These are phyloP conservation scores for Tylopilus felleus DNA, from an alignment of 768 basidiomycete genomes.

Conservation along the genomic window DNA sequence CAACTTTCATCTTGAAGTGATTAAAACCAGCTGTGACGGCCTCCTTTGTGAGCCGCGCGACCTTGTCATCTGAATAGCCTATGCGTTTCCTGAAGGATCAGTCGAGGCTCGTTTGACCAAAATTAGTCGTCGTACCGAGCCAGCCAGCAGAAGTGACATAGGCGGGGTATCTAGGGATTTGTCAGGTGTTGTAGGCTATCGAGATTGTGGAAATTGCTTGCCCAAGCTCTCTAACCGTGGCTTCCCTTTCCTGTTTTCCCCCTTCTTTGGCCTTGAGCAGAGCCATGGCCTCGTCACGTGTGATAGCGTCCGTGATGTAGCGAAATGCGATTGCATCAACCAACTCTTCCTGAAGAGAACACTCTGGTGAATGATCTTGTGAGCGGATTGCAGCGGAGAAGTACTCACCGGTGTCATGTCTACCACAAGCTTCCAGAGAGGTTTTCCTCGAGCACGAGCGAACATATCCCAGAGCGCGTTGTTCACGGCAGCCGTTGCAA, in stretches of 20 bases:
- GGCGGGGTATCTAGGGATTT: slow-evolving; percentile 69
- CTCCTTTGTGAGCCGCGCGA: slow-evolving; percentile 80
- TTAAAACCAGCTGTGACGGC: slow-evolving; percentile 88
- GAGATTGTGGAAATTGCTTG: slow-evolving; percentile 24
- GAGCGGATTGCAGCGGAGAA: neutral
- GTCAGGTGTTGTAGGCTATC: neutral
- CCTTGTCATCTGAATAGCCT: slow-evolving; percentile 93
- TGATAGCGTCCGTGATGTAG: slow-evolving; percentile 93
- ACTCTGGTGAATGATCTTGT: neutral
- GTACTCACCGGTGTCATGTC: slow-evolving; percentile 77
- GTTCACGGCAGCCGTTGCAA: slow-evolving; percentile 83
- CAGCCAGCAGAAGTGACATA: slow-evolving; percentile 93
- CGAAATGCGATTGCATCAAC: slow-evolving; percentile 76
- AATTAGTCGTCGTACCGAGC: slow-evolving; percentile 51
- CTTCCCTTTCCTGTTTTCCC: slow-evolving; percentile 76
- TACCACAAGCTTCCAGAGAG: slow-evolving; percentile 89
- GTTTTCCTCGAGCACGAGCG: slow-evolving; percentile 74
- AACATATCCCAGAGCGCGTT: slow-evolving; percentile 97
- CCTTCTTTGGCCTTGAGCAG: slow-evolving; percentile 77
- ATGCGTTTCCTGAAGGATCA: slow-evolving; percentile 6
- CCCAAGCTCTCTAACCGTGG: slow-evolving; percentile 62
- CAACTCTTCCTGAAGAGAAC: slow-evolving; percentile 63
- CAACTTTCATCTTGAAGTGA: slow-evolving; percentile 99
- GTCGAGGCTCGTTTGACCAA: neutral
- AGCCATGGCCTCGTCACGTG: slow-evolving; percentile 81